Conservation (phyloP, 1,284 basidiomycete genomes). For the Ceraceosorus guamensis region DNA sequence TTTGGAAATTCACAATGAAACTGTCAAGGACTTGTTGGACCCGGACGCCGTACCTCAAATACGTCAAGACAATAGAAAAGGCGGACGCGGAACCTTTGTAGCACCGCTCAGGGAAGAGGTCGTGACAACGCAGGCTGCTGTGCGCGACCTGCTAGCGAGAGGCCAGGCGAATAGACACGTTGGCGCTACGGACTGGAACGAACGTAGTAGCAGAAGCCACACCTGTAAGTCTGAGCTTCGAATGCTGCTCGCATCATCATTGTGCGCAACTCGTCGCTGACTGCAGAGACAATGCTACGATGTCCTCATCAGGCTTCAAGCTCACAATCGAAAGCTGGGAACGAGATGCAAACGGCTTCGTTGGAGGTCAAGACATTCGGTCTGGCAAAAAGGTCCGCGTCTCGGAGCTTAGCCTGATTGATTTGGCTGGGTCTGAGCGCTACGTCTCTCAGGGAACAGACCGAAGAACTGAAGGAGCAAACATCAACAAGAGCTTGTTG, state of each 20-base stretch:
- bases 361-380: not conserved
- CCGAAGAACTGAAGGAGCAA: slow-evolving; percentile 49
- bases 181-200: slow-evolving; percentile 95
- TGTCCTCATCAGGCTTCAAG: slow-evolving; percentile 50
- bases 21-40: slow-evolving; percentile 75
- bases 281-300: no score
- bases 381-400: slow-evolving; percentile 33
- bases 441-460: slow-evolving; percentile 52
- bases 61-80: slow-evolving; percentile 27
- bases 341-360: slow-evolving; percentile 9
- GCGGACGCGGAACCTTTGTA: slow-evolving; percentile 51
- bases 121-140: slow-evolving; percentile 77
- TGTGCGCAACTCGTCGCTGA: no score
- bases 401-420: slow-evolving; percentile 66
- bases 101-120: slow-evolving; percentile 78
- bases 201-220: slow-evolving; percentile 82
- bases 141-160: slow-evolving; percentile 71
- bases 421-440: slow-evolving; percentile 94
- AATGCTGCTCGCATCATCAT: no score
- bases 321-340: slow-evolving; percentile 50
- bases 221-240: slow-evolving; percentile 52
- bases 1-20: slow-evolving; percentile 94
- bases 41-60: slow-evolving; percentile 56
- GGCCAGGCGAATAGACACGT: slow-evolving; percentile 84
- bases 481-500: slow-evolving; percentile 55